Base-by-base conservation (phyloP, 1,284 basidiomycete species). In the Athelia psychrophila region DNA sequence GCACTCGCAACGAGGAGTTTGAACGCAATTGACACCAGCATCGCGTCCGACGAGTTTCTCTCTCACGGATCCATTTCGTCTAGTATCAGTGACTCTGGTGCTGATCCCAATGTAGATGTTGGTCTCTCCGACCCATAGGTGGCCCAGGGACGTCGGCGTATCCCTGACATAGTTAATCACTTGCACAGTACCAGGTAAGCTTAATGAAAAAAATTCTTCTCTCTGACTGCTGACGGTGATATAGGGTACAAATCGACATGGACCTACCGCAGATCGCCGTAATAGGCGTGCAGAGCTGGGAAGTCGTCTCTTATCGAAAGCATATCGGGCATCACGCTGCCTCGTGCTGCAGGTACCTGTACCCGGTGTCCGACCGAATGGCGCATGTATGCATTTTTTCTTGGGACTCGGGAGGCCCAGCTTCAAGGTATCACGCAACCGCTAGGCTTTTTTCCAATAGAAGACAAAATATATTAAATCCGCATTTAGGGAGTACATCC, bases 301-400 rank as follows among this genome's bases (percentile, higher is more conserved):
- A 91, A 91, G 57, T 87, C 84, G 0, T 88, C 85, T 0, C 70
- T 90, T 2, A 87, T 91, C 15, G 87, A 91, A 58, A 77, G 84
- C 0, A 88, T 91, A 25, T 86, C 83, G 16, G 86, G 85, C 0
- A 80, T 90, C 49, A 84, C 77, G 0, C 66, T 91, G 0, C 87
- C 87, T 16, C 78, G 86, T 3, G 82, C 83, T 2, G 66, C 71
- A 18, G 81, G 81, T 0, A 83, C 82, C 0, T 91, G 88, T 56
- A 91, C 88, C 0, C 73, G 87, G 83, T 88, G 85, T 54, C 86
- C 88, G 0, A 88, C 83, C 0, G 87, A 90, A 56, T 86, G 84
- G 56, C 77, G 80, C 10, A 72, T 90, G 0, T 72, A 78, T 0
- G 38, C 42, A 40, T n/a, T n/a, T n/a, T n/a, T n/a, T n/a, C n/a